phyloP scores from a whole-genome alignment of 176 grass and related monocot genomes.

The Otatea glauca region DNA sequence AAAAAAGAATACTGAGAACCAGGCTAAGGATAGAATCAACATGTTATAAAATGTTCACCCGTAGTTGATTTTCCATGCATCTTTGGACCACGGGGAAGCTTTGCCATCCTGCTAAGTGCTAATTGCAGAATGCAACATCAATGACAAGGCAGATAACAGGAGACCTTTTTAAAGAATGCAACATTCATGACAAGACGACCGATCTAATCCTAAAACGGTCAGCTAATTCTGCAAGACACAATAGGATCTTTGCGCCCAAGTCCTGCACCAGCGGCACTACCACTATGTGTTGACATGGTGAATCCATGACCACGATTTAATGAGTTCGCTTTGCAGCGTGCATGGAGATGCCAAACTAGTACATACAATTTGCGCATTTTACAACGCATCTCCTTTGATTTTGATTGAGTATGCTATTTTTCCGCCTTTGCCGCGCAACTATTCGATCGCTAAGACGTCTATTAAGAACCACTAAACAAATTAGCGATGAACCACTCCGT shows the following conservation, averaged over 20 bases:
- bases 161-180: background rate
- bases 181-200: background rate
- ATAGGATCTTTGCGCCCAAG: background rate
- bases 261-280: background rate
- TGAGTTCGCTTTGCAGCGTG: background rate
- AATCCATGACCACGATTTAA: background rate
- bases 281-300: background rate
- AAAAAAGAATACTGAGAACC: background rate
- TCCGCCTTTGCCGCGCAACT: background rate
- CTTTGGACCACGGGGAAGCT: background rate
- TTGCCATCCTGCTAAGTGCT: background rate
- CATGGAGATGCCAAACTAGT: background rate
- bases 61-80: background rate
- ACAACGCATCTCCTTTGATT: background rate
- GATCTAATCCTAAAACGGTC: background rate
- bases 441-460: background rate
- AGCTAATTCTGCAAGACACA: background rate
- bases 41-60: background rate
- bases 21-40: background rate
- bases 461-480: background rate
- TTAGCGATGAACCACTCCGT: background rate
- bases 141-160: background rate
- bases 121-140: background rate
- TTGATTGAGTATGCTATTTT: too few relatives aligned
- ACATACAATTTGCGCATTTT: background rate